Percentiles rank a stretch among this genome's conserved stretches.
phyloP scores from a whole-genome alignment of 306 rosid genomes.

The Vicia sativa region DNA sequence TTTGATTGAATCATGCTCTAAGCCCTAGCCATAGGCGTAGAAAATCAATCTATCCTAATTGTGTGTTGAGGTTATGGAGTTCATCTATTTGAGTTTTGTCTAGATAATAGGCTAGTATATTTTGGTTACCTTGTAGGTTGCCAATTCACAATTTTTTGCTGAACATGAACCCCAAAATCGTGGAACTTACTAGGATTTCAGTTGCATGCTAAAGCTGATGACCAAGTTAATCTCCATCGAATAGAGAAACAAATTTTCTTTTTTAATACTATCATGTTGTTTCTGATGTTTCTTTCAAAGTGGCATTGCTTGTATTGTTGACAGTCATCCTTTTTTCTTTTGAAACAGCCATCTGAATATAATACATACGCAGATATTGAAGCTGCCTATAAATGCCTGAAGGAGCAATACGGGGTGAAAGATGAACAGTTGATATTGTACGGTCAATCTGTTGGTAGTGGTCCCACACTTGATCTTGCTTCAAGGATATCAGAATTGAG shows the following conservation, averaged over 20 bases:
- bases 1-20: neutral
- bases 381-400: conserved; percentile 86
- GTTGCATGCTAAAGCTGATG: neutral
- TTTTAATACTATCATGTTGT: neutral
- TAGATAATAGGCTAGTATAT: neutral
- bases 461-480: conserved; percentile 92
- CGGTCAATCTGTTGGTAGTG: conserved; percentile 97
- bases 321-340: conserved; percentile 45
- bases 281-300: conserved; percentile 21
- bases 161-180: neutral
- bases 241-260: neutral
- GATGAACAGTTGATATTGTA: conserved; percentile 86
- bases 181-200: neutral
- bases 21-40: neutral
- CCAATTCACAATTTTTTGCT: neutral
- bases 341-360: conserved; percentile 89
- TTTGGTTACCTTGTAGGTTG: neutral
- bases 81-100: conserved; percentile 4
- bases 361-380: conserved; percentile 94
- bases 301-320: conserved; percentile 32
- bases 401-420: conserved; percentile 78
- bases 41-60: neutral
- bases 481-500: conserved; percentile 73
- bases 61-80: neutral
- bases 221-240: neutral